Evolutionary conservation across 116 monocot species (phyloP).

Genomic region (Iris pallida): DNA sequence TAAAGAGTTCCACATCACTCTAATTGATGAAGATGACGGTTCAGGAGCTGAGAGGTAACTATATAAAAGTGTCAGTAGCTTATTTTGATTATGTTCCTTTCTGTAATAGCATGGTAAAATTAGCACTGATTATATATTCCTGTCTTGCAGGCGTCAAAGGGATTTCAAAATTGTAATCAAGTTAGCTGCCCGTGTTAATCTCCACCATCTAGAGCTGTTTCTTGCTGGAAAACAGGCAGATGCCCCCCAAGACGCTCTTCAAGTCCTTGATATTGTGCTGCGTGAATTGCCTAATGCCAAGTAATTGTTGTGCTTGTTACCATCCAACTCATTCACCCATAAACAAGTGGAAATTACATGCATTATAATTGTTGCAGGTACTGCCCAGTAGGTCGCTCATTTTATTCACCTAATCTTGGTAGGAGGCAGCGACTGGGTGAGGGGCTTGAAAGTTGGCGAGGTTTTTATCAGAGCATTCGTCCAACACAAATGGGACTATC

Average conservation of each 20-base stretch:
- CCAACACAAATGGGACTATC: constrained; percentile 27
- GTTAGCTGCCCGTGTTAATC: constrained; percentile 58
- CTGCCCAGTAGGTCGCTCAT: constrained; percentile 27
- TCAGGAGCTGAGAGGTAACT: constrained; percentile 42
- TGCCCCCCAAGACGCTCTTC: constrained; percentile 74
- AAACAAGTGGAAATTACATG: not conserved
- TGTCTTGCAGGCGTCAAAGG: constrained; percentile 36
- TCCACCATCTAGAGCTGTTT: constrained; percentile 52
- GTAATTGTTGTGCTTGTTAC: constrained; percentile 11
- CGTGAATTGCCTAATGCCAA: constrained; percentile 71
- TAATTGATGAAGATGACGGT: constrained; percentile 70
- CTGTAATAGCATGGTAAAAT: not conserved
- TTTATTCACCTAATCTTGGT: constrained; percentile 30
- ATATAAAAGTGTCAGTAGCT: not conserved
- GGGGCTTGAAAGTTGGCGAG: constrained; percentile 52
- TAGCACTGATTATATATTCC: not conserved
- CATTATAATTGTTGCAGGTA: not conserved
- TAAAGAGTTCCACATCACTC: constrained; percentile 40
- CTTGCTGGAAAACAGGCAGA: constrained; percentile 53
- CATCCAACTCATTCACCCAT: not conserved
- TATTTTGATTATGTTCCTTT: not conserved
- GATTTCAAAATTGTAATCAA: constrained; percentile 54
- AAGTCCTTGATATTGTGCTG: constrained; percentile 71
- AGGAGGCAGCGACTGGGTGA: constrained; percentile 34
- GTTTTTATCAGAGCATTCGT: constrained; percentile 59